Evolutionary conservation across 805 yeast species (phyloP).

Genomic region (Candida schatavii): DNA sequence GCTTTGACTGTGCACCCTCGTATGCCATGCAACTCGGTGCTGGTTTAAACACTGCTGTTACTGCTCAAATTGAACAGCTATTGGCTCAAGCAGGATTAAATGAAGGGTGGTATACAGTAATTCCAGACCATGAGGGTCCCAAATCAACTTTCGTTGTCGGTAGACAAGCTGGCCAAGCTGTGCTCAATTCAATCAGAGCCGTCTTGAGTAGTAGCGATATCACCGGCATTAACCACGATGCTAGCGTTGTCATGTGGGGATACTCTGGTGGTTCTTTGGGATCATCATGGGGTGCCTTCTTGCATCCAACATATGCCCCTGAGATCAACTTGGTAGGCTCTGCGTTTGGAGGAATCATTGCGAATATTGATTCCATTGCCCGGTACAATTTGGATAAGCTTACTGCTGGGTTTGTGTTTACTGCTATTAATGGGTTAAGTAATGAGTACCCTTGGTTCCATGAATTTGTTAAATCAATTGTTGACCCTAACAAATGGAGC

Average conservation of each 20-base stretch:
- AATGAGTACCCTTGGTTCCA: constrained; percentile 22
- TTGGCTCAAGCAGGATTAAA: constrained; percentile 9
- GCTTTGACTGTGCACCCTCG: constrained; percentile 20
- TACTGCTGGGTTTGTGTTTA: constrained; percentile 21
- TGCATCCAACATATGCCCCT: constrained; percentile 27
- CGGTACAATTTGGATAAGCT: constrained; percentile 15
- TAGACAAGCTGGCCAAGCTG: constrained; percentile 16
- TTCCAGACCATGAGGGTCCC: constrained; percentile 21
- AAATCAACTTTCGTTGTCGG: constrained; percentile 19
- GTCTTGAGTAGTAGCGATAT: constrained; percentile 10
- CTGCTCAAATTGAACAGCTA: constrained; percentile 9
- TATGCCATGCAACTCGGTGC: constrained; percentile 14
- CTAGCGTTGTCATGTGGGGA: constrained; percentile 21
- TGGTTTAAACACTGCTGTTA: background rate
- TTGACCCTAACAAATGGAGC: constrained; percentile 2
- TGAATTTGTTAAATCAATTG: constrained; percentile 3
- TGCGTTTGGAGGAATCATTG: constrained; percentile 25
- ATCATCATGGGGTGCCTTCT: constrained; percentile 24
- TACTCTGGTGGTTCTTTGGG: constrained; percentile 31
- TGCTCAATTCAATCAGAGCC: constrained; percentile 18
- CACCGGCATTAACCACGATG: constrained; percentile 14
- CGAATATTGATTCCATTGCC: constrained; percentile 19
- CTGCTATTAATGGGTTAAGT: constrained; percentile 20
- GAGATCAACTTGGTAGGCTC: constrained; percentile 22
- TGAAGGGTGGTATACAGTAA: constrained; percentile 17